These are phyloP conservation scores for Botrytis paeoniae DNA, from an alignment of 2,329 filamentous ascomycete species.

Conservation along the genomic window DNA sequence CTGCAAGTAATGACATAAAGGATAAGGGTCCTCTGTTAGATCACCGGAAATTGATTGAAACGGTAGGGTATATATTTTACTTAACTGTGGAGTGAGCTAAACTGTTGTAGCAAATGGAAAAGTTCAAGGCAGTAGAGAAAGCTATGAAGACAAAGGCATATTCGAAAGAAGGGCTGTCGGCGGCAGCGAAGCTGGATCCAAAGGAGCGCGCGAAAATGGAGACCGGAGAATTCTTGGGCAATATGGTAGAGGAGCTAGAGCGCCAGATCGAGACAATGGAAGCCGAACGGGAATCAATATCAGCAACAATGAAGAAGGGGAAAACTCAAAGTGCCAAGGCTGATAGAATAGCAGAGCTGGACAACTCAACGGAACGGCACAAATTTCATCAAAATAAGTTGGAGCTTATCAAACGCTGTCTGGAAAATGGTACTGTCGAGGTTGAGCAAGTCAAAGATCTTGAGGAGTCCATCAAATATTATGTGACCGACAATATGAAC, in stretches of 20 bases:
- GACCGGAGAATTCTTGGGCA: constrained; percentile 78
- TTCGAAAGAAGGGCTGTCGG: constrained; percentile 93
- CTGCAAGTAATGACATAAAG: constrained; percentile 97
- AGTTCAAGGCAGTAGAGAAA: constrained; percentile 99
- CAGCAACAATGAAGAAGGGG: constrained; percentile 89
- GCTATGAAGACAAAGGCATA: constrained; percentile 99
- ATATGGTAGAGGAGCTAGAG: constrained; percentile 88
- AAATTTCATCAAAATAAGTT: constrained; percentile 95
- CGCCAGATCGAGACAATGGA: constrained; percentile 91
- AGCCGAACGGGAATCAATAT: constrained; percentile 82
- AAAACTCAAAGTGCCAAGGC: constrained; percentile 82
- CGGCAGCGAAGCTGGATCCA: constrained; percentile 91
- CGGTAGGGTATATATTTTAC: constrained; percentile 52
- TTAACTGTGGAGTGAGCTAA: constrained; percentile 30
- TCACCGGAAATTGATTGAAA: constrained; percentile 94
- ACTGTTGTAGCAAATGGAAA: constrained; percentile 84
- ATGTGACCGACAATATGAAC: constrained; percentile 85
- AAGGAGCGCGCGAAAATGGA: constrained; percentile 95
- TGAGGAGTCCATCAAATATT: constrained; percentile 91
- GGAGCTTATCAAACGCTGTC: constrained; percentile 81
- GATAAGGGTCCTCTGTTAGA: constrained; percentile 95
- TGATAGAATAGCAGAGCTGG: constrained; percentile 83
- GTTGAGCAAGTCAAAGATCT: constrained; percentile 81
- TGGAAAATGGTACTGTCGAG: constrained; percentile 92
- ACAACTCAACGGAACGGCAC: constrained; percentile 81